Evolutionary conservation across 2,329 filamentous ascomycete species (phyloP).

Genomic region (Apiospora arundinis): DNA sequence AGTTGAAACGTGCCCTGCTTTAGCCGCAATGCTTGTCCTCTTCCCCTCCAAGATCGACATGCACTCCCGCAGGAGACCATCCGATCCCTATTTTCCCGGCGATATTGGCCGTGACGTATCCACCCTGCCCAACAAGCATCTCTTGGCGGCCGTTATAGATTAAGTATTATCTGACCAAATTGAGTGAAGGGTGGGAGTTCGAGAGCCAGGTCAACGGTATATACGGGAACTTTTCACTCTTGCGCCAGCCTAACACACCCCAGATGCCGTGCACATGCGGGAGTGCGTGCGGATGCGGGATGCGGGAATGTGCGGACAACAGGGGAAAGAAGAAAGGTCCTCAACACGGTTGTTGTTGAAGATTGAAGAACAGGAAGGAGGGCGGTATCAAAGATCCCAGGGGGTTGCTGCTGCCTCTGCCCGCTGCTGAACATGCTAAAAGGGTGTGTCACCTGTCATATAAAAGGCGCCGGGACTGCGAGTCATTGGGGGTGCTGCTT

Average conservation of each 20-base stretch:
- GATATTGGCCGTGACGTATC: conserved; percentile 27
- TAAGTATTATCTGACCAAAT: conserved; percentile 3
- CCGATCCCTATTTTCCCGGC: conserved; percentile 30
- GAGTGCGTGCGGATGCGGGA: background rate
- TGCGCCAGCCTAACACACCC: background rate
- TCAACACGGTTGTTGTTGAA: background rate
- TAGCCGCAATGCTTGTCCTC: conserved; percentile 26
- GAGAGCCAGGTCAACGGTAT: background rate
- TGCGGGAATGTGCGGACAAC: conserved; percentile 6
- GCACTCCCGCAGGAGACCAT: background rate
- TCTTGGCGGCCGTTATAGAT: conserved; percentile 25
- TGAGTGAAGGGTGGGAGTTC: background rate
- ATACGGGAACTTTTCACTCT: background rate
- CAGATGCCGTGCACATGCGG: background rate
- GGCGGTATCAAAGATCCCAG: background rate
- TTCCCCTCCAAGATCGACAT: background rate
- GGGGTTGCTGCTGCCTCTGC: background rate
- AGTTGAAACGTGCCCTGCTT: conserved; percentile 27
- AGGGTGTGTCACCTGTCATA: conserved; percentile 2
- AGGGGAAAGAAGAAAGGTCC: too few species aligned
- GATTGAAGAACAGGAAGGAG: background rate
- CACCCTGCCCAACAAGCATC: conserved; percentile 31
- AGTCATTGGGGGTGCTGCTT: background rate
- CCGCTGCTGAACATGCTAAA: too few species aligned
- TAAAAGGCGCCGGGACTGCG: background rate